Conservation (phyloP, 805 yeast species). For the Starmera pachycereana region DNA sequence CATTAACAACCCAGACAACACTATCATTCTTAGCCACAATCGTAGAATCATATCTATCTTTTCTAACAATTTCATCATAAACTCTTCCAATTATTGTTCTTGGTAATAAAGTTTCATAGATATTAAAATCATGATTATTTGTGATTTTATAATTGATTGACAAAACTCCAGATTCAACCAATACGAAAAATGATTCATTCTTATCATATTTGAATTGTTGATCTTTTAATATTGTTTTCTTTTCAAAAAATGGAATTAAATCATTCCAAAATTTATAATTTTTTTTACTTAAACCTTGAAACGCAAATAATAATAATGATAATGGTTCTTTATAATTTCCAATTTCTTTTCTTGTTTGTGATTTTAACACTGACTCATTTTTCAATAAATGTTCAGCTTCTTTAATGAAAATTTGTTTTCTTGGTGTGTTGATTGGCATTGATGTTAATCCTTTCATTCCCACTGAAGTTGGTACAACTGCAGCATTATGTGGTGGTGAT, state of each 20-base stretch:
- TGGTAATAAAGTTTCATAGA: constrained; percentile 39
- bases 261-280: constrained; percentile 52
- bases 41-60: constrained; percentile 30
- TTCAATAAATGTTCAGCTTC: constrained; percentile 26
- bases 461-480: not conserved
- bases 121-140: constrained; percentile 9
- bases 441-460: not conserved
- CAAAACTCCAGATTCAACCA: constrained; percentile 48
- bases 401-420: constrained; percentile 28
- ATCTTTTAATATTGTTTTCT: constrained; percentile 39
- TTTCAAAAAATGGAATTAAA: constrained; percentile 45
- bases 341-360: not conserved
- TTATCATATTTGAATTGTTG: constrained; percentile 34
- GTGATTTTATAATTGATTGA: constrained; percentile 40
- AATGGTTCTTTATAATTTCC: constrained; percentile 23
- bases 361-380: constrained; percentile 19
- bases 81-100: constrained; percentile 45
- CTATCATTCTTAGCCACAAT: constrained; percentile 52
- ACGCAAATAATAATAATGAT: constrained; percentile 34
- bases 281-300: constrained; percentile 31
- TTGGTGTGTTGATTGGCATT: constrained; percentile 25
- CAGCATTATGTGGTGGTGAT: constrained; percentile 1
- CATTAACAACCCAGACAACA: constrained; percentile 58
- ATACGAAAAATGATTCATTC: constrained; percentile 31
- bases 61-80: constrained; percentile 19